Evolutionary conservation across 306 rosid genomes (phyloP).

Genomic region (Boehmeria nivea): DNA sequence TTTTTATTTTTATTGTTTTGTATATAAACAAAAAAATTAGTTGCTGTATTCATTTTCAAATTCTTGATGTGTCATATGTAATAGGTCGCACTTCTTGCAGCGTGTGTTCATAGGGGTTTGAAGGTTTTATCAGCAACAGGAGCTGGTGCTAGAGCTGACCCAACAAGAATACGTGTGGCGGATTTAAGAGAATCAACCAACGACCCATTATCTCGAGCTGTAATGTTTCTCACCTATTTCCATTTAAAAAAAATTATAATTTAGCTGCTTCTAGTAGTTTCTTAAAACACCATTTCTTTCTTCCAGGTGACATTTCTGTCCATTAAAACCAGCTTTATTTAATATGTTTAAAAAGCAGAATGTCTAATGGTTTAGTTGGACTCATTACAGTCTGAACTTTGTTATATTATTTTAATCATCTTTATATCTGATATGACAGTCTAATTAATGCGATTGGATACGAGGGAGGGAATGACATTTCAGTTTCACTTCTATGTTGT

Average conservation of each 20-base stretch:
- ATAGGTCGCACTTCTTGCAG: slow-evolving; percentile 98
- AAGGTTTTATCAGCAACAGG: slow-evolving; percentile 91
- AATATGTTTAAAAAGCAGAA: too few species aligned
- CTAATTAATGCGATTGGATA: too few species aligned
- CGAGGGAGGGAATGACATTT: too few species aligned
- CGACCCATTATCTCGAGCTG: slow-evolving; percentile 86
- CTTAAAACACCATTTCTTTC: background rate
- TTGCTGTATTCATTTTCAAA: slow-evolving; percentile 25
- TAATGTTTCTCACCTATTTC: slow-evolving; percentile 33
- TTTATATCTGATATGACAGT: too few species aligned
- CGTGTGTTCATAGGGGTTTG: slow-evolving; percentile 86
- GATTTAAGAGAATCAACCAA: slow-evolving; percentile 88
- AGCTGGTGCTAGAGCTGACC: slow-evolving; percentile 96
- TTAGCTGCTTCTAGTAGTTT: background rate
- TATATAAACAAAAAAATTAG: background rate
- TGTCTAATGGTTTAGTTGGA: too few species aligned
- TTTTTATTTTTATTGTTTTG: background rate
- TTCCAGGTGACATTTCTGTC: too few species aligned
- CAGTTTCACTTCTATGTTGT: too few species aligned
- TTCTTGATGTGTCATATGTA: slow-evolving; percentile 36
- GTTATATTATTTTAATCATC: too few species aligned
- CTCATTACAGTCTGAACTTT: too few species aligned
- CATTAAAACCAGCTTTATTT: too few species aligned
- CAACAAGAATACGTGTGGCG: slow-evolving; percentile 87
- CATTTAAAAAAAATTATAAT: background rate